Base-by-base conservation (phyloP, 208 protist genomes). In the Endotrypanum monterogeii region DNA sequence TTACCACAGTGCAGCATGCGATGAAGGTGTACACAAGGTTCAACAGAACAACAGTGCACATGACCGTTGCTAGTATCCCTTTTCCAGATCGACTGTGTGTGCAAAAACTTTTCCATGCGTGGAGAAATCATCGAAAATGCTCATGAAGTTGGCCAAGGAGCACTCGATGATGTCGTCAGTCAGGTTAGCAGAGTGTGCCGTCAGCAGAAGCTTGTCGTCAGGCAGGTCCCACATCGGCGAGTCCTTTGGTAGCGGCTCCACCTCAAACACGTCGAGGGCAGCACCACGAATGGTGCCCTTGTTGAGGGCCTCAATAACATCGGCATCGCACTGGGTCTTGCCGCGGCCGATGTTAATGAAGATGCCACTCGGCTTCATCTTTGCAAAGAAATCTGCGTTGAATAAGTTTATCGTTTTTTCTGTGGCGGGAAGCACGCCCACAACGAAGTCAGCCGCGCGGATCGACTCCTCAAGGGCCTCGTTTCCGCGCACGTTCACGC, bases 341-440 rank as follows among this genome's bases (percentile, higher is more conserved):
- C 93, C 93, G 8, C 93, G 85, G 54, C 93, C 91, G 73, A 96
- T 95, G 76, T 92, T 96, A 84, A 97, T 93, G 84, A 93, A 96
- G 44, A 93, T 76, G 25, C 88, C 87, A 28, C 54, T 85, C 75
- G 79, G 85, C 87, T 92, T 91, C 93, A 97, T 97, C 57, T 84
- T 79, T 50, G 70, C 66, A 74, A 97, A 96, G 67, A 85, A 57
- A 51, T 79, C 78, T 76, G 79, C 85, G 84, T 94, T 87, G 81
- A 97, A 95, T 83, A 97, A 91, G 68, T 89, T 65, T 80, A 56
- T 81, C 35, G 89, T 95, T 50, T 82, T 74, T 14, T 78, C 55
- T 5, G 88, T 95, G 61, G 79, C 85, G 12, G 93, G 93, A n/a
- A 97, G 77, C 54, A 96, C 85, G 56, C 86, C 84, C 6, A 96